Evolutionary conservation across 2,329 filamentous ascomycete genomes (phyloP).

Genomic region (Teratosphaeria gauchensis): DNA sequence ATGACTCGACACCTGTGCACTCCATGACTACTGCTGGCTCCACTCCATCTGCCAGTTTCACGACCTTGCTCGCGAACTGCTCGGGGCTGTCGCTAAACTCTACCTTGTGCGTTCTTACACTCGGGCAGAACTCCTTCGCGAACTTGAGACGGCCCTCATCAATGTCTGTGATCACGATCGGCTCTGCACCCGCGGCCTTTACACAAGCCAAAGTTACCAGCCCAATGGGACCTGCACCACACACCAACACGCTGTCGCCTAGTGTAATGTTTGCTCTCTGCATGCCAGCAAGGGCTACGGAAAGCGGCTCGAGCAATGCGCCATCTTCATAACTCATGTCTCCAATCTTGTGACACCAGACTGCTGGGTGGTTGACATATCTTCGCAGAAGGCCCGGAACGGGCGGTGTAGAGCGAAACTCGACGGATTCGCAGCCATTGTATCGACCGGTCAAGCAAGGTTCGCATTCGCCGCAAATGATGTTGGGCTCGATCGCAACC

Average conservation of each 20-base stretch:
- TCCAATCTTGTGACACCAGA: slow-evolving; percentile 95
- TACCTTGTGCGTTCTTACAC: slow-evolving; percentile 72
- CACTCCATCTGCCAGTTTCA: slow-evolving; percentile 63
- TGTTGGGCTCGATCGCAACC: slow-evolving; percentile 87
- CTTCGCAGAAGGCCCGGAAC: slow-evolving; percentile 76
- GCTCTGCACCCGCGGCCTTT: slow-evolving; percentile 77
- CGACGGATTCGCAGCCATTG: slow-evolving; percentile 81
- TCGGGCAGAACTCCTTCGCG: slow-evolving; percentile 72
- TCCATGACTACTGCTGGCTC: slow-evolving; percentile 78
- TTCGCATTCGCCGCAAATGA: slow-evolving; percentile 85
- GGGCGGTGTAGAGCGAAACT: slow-evolving; percentile 85
- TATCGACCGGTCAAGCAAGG: slow-evolving; percentile 87
- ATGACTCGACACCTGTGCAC: slow-evolving; percentile 90
- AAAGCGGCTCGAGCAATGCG: slow-evolving; percentile 80
- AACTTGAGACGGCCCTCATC: slow-evolving; percentile 77
- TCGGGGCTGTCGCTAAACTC: slow-evolving; percentile 54
- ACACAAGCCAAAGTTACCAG: slow-evolving; percentile 79
- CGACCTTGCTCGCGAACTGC: slow-evolving; percentile 59
- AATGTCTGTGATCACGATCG: slow-evolving; percentile 90
- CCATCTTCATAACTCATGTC: slow-evolving; percentile 88
- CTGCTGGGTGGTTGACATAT: slow-evolving; percentile 88
- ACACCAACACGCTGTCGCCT: slow-evolving; percentile 80
- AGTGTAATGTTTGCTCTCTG: slow-evolving; percentile 71
- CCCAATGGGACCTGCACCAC: slow-evolving; percentile 89
- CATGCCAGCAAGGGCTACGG: slow-evolving; percentile 79